Conservation (phyloP, 2,329 filamentous ascomycete genomes). For the Diplodia intermedia region DNA sequence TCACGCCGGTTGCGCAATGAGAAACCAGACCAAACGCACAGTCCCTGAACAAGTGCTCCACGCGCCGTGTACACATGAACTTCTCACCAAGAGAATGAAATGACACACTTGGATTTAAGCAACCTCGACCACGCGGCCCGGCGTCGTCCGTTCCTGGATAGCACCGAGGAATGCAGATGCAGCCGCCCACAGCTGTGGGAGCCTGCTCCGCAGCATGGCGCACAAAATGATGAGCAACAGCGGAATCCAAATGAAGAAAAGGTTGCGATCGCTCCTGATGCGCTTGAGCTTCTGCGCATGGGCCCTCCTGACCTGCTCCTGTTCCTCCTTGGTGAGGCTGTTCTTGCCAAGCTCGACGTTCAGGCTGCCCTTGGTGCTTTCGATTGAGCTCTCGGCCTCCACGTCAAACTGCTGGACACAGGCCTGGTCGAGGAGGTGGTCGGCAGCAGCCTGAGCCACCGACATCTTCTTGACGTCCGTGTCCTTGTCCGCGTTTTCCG, state of each 20-base stretch:
- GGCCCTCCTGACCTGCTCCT: conserved; percentile 55
- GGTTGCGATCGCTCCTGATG: conserved; percentile 57
- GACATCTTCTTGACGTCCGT: conserved; percentile 60
- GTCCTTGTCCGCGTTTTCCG: conserved; percentile 51
- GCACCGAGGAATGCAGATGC: conserved; percentile 24
- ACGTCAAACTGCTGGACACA: conserved; percentile 62
- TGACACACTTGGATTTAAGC: conserved; percentile 6
- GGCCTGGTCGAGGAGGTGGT: conserved; percentile 66
- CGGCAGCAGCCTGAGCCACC: conserved; percentile 64
- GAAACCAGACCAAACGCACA: background rate
- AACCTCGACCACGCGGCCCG: conserved; percentile 28
- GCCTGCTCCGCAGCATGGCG: conserved; percentile 60
- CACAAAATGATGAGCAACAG: conserved; percentile 57
- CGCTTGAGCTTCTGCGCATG: conserved; percentile 58
- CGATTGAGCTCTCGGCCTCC: conserved; percentile 45
- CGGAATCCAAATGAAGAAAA: conserved; percentile 61
- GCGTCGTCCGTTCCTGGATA: conserved; percentile 5
- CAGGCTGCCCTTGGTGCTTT: conserved; percentile 15
- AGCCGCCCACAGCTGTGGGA: conserved; percentile 53
- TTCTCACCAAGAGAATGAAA: background rate
- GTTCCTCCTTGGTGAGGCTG: conserved; percentile 54
- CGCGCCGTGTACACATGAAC: background rate
- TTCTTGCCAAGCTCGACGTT: conserved; percentile 51
- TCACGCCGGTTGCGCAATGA: background rate
- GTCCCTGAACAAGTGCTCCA: background rate